Evolutionary conservation across 441 rosid genomes (phyloP), one percentile per base, ranked within the genome.

Genomic region (Rhodomyrtus psidioides): DNA sequence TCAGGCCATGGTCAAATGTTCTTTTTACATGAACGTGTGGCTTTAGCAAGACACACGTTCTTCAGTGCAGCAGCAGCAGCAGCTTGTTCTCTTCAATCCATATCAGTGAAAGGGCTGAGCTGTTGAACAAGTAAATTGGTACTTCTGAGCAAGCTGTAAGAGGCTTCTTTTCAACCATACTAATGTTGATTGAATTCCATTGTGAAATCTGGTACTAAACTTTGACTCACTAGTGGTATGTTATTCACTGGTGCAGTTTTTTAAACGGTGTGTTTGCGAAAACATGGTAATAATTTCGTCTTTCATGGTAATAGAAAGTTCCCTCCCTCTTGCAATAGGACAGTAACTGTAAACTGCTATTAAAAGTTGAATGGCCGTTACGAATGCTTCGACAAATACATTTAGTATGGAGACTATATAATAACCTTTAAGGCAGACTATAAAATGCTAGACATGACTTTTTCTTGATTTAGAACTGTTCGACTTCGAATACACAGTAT

Each of bases 191-290:
- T 42, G 46, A 42, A 42, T 42, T 42, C 46, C 46, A 42, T 42
- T 42, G 46, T 42, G 46, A 7, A 42, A 42, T 42, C 46, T 42
- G 6, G 8, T 6, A 42, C 46, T 42, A 6, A 42, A 6, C 46
- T 42, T 42, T 42, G 53, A 76, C 54, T 51, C 30, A 81, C 21
- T n/a, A 88, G 30, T 58, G 13, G 44, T 54, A 59, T 83, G 23
- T 84, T 83, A 82, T 28, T 84, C 51, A 23, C 82, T 89, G 89
- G 82, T 81, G 59, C 92, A 96, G 98, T 97, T 97, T 87, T 90
- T 97, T 97, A 88, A 97, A 96, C 46, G 96, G 98, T 24, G 98
- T 95, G 59, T 96, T 97, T 89, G 95, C 97, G 55, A 95, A 98
- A 44, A 96, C 99, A 84, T 94, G 98, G 98, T 94, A 82, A 82